Base-by-base conservation (phyloP, 352 stramenopile genomes). In the Phytophthora multivora region DNA sequence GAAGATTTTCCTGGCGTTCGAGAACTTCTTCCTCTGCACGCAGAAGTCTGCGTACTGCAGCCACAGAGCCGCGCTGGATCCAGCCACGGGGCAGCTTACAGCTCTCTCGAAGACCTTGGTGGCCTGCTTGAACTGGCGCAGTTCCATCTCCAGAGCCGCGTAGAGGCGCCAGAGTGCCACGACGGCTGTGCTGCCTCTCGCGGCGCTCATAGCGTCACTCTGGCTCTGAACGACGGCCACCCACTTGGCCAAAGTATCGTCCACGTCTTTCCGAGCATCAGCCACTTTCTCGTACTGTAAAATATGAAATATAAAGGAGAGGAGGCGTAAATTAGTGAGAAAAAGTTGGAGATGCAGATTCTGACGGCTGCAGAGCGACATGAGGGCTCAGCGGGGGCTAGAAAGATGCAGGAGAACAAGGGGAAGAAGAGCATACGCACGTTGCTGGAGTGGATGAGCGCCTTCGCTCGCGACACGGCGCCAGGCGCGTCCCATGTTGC, bases 121-220 rank as follows among this genome's bases (percentile, higher is more conserved):
- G 36, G 84, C 83, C 65, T 93, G 84, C 55, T 93, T 93, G 59
- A 93, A 93, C 72, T 93, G 84, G 11, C 84, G 80, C 49, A 93
- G 59, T 30, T 88, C 84, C 42, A 91, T 88, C 69, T 93, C 84
- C 40, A 93, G 66, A 48, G 76, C 77, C n/a, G 82, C 81, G 59
- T 91, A 93, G n/a, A 67, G 51, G 3, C 70, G 43, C 76, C 79
- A 93, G 8, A 80, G 49, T 9, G 69, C 63, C 19, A 87, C 67
- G 9, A 91, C 69, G 38, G 47, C 61, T 6, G 26, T 63, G 62
- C 30, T 75, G 69, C 33, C 54, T 56, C 16, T 45, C 4, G 46
- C 64, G 9, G 3, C 36, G n/a, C 15, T 56, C 42, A 15, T 43
- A 11, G 46, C 33, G 26, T 77, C 54, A 13, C 23, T 54, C 42